These are phyloP conservation scores for Penicillium sp. DNA, from an alignment of 2,329 filamentous ascomycete genomes.

Conservation along the genomic window DNA sequence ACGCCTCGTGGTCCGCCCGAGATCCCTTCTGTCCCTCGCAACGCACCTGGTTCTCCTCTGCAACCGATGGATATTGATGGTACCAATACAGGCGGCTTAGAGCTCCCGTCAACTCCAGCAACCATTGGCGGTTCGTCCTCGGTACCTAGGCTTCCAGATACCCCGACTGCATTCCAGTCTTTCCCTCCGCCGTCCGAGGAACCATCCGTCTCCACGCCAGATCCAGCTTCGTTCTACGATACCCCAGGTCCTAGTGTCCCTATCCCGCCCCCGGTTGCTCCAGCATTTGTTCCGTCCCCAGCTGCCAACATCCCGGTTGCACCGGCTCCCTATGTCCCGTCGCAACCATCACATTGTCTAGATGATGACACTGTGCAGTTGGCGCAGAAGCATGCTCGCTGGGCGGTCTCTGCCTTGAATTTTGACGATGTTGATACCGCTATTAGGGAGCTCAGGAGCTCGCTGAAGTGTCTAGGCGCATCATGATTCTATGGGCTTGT, in stretches of 20 bases:
- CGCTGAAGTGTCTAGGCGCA: constrained; percentile 69
- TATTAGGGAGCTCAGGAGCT: constrained; percentile 76
- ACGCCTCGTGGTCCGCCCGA: constrained; percentile 34
- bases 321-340: constrained; percentile 20
- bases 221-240: constrained; percentile 26
- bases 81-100: constrained; percentile 32
- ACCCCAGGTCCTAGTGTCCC: constrained; percentile 18
- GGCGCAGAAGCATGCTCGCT: constrained; percentile 94
- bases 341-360: constrained; percentile 35
- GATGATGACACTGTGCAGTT: constrained; percentile 73
- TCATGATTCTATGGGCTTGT: constrained; percentile 1
- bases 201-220: constrained; percentile 23
- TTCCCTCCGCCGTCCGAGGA: constrained; percentile 42
- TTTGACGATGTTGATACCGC: constrained; percentile 95
- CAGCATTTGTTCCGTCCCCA: constrained; percentile 17
- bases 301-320: constrained; percentile 28
- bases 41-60: constrained; percentile 26
- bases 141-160: constrained; percentile 35
- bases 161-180: constrained; percentile 42
- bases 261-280: constrained; percentile 19
- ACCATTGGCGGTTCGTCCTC: constrained; percentile 34
- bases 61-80: constrained; percentile 39
- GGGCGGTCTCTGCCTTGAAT: constrained; percentile 93
- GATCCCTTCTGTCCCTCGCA: constrained; percentile 26
- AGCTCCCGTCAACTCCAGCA: constrained; percentile 42